phyloP scores from a whole-genome alignment of 495 filamentous ascomycete species.

The Neurospora sp. region DNA sequence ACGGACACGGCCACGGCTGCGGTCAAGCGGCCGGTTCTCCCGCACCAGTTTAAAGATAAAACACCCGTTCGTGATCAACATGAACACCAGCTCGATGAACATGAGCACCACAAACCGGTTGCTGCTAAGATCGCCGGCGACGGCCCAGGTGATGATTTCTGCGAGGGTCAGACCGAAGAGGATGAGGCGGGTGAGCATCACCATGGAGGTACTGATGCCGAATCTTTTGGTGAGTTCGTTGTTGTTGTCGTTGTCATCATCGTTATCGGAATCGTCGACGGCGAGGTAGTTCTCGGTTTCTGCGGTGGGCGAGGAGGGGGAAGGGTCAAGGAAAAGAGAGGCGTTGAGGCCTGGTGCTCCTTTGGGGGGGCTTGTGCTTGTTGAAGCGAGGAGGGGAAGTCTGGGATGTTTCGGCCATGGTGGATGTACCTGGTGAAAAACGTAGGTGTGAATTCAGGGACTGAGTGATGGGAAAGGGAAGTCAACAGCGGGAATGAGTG shows the following conservation, averaged over 20 bases:
- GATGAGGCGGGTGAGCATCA: not conserved
- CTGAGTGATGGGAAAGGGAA: not conserved
- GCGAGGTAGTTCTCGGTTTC: not conserved
- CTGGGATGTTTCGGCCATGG: not conserved
- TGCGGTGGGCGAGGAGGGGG: not conserved
- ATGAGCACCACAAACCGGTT: not conserved
- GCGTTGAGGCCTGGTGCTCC: not conserved
- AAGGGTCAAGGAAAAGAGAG: not conserved
- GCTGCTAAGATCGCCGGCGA: not conserved
- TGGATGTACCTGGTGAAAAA: not conserved
- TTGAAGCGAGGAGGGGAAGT: not conserved
- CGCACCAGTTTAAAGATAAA: not conserved
- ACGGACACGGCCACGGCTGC: not conserved
- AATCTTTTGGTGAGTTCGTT: not conserved
- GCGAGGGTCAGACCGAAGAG: not conserved
- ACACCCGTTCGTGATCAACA: constrained; percentile 3
- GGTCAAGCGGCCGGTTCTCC: not conserved
- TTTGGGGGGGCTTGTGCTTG: not conserved
- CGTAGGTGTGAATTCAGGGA: not conserved
- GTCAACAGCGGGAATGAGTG: not conserved
- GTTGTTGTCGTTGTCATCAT: not conserved
- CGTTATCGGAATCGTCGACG: not conserved
- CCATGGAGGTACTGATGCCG: not conserved
- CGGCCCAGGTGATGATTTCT: constrained; percentile 2
- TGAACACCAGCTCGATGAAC: constrained; percentile 1